Evolutionary conservation across 2,329 filamentous ascomycete genomes (phyloP).

Genomic region (Ophiostoma piceae): DNA sequence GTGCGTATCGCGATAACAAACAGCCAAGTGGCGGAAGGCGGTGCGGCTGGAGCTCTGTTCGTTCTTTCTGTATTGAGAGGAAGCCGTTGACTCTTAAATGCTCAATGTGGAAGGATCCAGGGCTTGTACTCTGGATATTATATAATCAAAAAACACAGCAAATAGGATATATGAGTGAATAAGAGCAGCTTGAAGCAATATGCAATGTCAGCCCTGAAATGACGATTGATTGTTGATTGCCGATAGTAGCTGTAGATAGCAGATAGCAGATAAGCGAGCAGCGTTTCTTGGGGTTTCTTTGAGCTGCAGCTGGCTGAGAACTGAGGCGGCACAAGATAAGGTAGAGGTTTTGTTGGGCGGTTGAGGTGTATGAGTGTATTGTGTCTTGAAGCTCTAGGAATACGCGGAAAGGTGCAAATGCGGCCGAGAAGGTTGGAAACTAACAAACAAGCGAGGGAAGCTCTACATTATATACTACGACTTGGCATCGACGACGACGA

Average conservation of each 20-base stretch:
- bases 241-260: neutral
- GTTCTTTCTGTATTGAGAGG: neutral
- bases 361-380: neutral
- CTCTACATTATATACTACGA: constrained; percentile 7
- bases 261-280: neutral
- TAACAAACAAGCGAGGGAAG: neutral
- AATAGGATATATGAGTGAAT: neutral
- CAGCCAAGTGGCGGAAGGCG: neutral
- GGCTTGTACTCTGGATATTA: neutral
- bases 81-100: neutral
- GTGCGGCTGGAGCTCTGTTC: constrained; percentile 7
- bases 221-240: neutral
- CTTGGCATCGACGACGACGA: neutral
- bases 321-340: neutral
- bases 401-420: constrained; percentile 8
- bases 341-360: neutral
- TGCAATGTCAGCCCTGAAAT: neutral
- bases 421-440: neutral
- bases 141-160: neutral
- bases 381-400: neutral
- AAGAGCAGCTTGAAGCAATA: neutral
- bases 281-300: neutral
- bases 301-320: neutral
- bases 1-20: constrained; percentile 12
- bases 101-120: neutral